Evolutionary conservation across 2,329 filamentous ascomycete species (phyloP).

Genomic region (Botrytis porri): DNA sequence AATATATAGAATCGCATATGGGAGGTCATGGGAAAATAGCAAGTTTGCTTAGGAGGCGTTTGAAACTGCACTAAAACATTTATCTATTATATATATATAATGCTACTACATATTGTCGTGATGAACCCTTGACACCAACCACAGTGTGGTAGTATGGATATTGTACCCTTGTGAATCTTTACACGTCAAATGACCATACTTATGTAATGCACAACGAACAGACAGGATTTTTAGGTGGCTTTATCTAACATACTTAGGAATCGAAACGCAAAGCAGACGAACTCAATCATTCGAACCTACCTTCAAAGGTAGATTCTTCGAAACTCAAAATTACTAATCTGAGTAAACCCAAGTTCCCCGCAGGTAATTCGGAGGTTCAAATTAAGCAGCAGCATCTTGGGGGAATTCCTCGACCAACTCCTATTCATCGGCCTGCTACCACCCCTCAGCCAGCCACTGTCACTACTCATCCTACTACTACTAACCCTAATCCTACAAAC

Average conservation of each 20-base stretch:
- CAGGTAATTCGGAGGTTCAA: neutral
- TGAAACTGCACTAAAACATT: neutral
- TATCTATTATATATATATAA: neutral
- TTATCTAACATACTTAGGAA: constrained; percentile 14
- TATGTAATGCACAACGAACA: neutral
- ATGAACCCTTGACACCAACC: neutral
- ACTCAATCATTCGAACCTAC: constrained; percentile 41
- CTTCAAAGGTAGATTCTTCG: constrained; percentile 14
- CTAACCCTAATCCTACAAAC: too few relatives aligned
- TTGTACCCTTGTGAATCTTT: neutral
- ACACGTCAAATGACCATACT: neutral
- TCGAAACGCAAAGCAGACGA: constrained; percentile 41
- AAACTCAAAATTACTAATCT: neutral
- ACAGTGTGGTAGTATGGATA: constrained; percentile 14
- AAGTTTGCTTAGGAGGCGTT: constrained; percentile 23
- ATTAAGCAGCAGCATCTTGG: neutral
- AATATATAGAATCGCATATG: neutral
- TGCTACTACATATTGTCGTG: neutral
- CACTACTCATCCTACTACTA: neutral
- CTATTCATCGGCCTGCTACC: neutral
- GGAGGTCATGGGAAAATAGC: constrained; percentile 4
- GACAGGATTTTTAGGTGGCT: too few relatives aligned
- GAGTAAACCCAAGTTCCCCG: neutral
- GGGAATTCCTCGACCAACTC: neutral
- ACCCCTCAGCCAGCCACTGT: neutral